Percentiles rank a stretch among this genome's conserved stretches.
phyloP scores from a whole-genome alignment of 2,329 filamentous ascomycete species.

The Clonostachys byssicola region DNA sequence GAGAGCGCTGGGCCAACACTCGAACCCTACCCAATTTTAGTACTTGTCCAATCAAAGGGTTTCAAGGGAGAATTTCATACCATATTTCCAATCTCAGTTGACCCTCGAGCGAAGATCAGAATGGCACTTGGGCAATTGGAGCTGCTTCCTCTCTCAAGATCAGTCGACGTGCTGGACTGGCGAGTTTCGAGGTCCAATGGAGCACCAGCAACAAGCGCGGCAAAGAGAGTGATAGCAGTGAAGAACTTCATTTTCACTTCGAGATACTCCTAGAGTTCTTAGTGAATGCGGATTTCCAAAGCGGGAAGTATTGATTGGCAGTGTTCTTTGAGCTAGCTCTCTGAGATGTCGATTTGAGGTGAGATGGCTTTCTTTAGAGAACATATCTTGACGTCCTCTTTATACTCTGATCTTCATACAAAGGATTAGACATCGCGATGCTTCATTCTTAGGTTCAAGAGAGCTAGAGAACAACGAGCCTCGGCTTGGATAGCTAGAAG shows the following conservation, averaged over 20 bases:
- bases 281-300: too few species aligned
- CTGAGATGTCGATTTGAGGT: too few species aligned
- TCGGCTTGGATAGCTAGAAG: too few species aligned
- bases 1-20: conserved; percentile 19
- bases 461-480: too few species aligned
- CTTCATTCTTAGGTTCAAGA: too few species aligned
- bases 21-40: conserved; percentile 9
- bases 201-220: not conserved
- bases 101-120: conserved; percentile 32
- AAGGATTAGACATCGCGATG: too few species aligned
- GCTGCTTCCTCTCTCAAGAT: conserved; percentile 16
- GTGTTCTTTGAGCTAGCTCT: too few species aligned
- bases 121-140: conserved; percentile 26
- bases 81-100: conserved; percentile 31
- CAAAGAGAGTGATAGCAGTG: conserved; percentile 1
- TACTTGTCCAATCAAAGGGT: not conserved
- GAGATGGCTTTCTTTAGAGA: too few species aligned
- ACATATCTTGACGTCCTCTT: too few species aligned
- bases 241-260: conserved; percentile 3
- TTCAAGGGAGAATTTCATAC: conserved; percentile 8
- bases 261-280: too few species aligned
- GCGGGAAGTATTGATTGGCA: too few species aligned
- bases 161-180: conserved; percentile 13
- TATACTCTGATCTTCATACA: too few species aligned
- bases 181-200: conserved; percentile 6